Evolutionary conservation across 73 alveolate species (phyloP).

Genomic region (Uronychia setigera): DNA sequence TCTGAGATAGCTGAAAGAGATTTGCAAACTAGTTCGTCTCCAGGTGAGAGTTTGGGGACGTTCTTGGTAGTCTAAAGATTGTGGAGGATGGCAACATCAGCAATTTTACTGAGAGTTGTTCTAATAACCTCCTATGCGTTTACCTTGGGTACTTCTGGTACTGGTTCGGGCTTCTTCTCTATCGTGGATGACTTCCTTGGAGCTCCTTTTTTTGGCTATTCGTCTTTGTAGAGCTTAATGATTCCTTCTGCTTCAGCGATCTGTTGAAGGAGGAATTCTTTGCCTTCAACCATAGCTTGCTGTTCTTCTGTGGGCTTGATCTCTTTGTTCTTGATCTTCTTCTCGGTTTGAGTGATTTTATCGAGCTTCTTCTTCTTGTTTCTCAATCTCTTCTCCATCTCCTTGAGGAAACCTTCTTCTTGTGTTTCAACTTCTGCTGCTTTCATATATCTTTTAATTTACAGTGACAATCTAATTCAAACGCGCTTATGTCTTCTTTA

Average conservation of each 20-base stretch:
- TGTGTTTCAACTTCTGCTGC: too few relatives aligned
- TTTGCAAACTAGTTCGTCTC: slow-evolving; percentile 24
- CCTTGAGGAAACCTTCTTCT: slow-evolving; percentile 30
- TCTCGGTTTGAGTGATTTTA: slow-evolving; percentile 37
- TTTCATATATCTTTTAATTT: too few relatives aligned
- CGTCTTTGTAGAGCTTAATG: slow-evolving; percentile 22
- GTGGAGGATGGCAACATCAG: slow-evolving; percentile 31
- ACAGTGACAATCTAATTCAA: too few relatives aligned
- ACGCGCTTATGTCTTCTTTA: too few relatives aligned
- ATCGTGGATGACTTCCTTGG: background rate
- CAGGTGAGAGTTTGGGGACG: slow-evolving; percentile 21
- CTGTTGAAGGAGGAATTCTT: slow-evolving; percentile 7
- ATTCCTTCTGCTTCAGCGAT: slow-evolving; percentile 27
- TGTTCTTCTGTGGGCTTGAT: slow-evolving; percentile 42
- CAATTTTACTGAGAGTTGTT: slow-evolving; percentile 11
- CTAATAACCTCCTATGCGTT: slow-evolving; percentile 12
- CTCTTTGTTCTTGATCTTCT: slow-evolving; percentile 38
- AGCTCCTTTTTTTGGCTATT: slow-evolving; percentile 36
- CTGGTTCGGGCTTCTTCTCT: slow-evolving; percentile 6
- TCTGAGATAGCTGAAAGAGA: slow-evolving; percentile 14
- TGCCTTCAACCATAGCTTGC: slow-evolving; percentile 22
- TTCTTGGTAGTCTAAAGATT: slow-evolving; percentile 10
- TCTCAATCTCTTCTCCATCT: slow-evolving; percentile 30
- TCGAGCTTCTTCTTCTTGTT: slow-evolving; percentile 60
- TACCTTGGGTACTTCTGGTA: slow-evolving; percentile 14